These are phyloP conservation scores for Amaranthus palmeri DNA, from an alignment of 148 eudicot genomes.

Conservation along the genomic window DNA sequence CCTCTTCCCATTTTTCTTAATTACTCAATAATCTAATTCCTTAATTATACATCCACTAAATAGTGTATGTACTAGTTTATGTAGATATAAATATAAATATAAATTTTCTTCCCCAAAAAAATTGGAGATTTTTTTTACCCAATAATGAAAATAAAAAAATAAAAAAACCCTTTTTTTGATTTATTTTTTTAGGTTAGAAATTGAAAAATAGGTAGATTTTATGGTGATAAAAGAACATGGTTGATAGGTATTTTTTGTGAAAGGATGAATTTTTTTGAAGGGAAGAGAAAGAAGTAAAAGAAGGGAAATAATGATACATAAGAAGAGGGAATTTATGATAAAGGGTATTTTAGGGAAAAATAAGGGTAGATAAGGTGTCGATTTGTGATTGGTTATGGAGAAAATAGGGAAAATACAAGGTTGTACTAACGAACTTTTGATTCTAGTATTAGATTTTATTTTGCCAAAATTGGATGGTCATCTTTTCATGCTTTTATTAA, in stretches of 20 bases:
- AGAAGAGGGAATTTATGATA: neutral
- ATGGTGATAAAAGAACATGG: slow-evolving; percentile 11
- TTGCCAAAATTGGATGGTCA: too few species aligned
- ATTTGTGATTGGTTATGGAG: neutral
- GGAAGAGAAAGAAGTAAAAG: neutral
- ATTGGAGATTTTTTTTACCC: too few species aligned
- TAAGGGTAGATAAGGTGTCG: neutral
- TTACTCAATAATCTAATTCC: neutral
- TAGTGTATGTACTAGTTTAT: neutral
- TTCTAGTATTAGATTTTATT: too few species aligned
- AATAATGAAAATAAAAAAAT: neutral
- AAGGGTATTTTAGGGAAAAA: neutral
- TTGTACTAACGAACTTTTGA: too few species aligned
- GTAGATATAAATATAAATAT: too few species aligned
- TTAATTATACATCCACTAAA: too few species aligned
- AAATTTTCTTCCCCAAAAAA: too few species aligned
- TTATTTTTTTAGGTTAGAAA: too few species aligned
- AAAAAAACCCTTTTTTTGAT: too few species aligned
- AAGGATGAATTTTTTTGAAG: neutral
- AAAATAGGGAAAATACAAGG: neutral
- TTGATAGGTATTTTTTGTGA: slow-evolving; percentile 17
- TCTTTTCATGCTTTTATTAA: too few species aligned
- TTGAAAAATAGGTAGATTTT: too few species aligned
- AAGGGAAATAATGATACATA: neutral
- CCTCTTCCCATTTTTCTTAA: slow-evolving; percentile 41